Evolutionary conservation across 169 alveolate genomes (phyloP).

Genomic region (Sarcocystis neurona): DNA sequence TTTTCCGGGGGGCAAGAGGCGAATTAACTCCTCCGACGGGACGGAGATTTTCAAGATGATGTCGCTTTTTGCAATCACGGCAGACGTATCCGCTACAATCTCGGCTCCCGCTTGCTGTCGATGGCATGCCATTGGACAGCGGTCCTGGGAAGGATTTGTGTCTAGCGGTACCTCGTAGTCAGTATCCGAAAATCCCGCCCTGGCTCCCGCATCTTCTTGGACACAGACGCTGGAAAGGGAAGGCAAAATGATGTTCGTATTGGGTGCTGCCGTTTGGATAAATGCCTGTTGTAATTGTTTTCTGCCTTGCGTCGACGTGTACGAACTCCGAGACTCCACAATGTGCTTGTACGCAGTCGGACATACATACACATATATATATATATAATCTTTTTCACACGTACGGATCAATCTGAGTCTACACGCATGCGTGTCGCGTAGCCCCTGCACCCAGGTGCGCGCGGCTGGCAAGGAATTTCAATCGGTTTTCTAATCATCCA

Average conservation of each 20-base stretch:
- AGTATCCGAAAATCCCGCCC: constrained; percentile 80
- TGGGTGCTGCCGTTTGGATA: no score
- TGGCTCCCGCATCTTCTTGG: constrained; percentile 84
- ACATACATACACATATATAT: no score
- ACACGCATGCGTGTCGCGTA: no score
- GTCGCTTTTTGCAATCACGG: constrained; percentile 73
- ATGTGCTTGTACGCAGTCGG: no score
- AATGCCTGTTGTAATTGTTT: no score
- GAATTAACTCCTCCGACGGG: constrained; percentile 75
- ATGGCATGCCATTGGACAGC: neutral
- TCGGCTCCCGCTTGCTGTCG: constrained; percentile 74
- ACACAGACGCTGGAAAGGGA: constrained; percentile 71
- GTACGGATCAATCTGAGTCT: no score
- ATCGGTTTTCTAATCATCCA: no score
- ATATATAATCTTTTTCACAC: no score
- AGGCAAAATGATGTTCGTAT: neutral
- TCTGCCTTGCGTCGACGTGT: no score
- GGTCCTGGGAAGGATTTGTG: neutral
- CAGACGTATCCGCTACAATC: constrained; percentile 67
- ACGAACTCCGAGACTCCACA: no score
- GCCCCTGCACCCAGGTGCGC: no score
- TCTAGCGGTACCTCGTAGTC: constrained; percentile 67
- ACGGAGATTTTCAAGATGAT: constrained; percentile 79
- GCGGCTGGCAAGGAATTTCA: no score
- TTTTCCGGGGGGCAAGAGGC: constrained; percentile 76